phyloP scores from a whole-genome alignment of 768 basidiomycete genomes.

The Mycena metata region DNA sequence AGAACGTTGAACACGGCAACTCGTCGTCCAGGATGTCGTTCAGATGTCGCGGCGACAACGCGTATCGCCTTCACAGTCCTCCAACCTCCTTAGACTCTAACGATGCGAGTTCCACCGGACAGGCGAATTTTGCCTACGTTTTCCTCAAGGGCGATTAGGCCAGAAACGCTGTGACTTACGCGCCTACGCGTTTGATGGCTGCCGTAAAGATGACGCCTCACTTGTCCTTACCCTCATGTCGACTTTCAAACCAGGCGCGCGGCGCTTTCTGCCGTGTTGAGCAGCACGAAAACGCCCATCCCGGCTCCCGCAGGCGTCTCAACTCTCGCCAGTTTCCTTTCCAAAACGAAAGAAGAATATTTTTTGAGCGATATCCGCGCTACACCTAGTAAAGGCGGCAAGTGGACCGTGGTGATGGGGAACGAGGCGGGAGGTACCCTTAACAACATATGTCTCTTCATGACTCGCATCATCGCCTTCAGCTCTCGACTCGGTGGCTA shows the following conservation, averaged over 20 bases:
- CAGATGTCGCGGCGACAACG: no score
- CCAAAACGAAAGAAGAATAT: constrained; percentile 70
- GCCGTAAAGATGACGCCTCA: no score
- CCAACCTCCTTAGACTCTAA: no score
- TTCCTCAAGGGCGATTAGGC: no score
- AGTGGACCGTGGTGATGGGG: constrained; percentile 93
- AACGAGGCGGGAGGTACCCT: constrained; percentile 93
- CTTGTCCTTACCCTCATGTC: constrained; percentile 17
- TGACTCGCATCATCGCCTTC: not conserved
- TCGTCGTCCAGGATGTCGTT: no score
- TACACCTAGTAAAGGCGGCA: constrained; percentile 56
- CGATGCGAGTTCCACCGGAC: no score
- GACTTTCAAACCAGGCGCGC: constrained; percentile 30
- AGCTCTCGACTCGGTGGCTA: constrained; percentile 94
- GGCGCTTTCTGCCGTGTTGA: constrained; percentile 53
- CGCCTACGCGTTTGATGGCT: no score
- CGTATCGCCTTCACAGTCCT: no score
- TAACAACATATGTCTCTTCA: not conserved
- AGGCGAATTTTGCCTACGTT: no score
- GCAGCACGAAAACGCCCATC: constrained; percentile 45
- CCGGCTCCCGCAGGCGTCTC: constrained; percentile 21
- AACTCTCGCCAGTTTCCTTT: constrained; percentile 55
- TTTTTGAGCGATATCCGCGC: constrained; percentile 66
- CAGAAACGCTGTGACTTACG: no score
- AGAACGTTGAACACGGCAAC: no score